phyloP scores from a whole-genome alignment of 2,329 filamentous ascomycete genomes.

The Magnaporthiopsis incrustans region DNA sequence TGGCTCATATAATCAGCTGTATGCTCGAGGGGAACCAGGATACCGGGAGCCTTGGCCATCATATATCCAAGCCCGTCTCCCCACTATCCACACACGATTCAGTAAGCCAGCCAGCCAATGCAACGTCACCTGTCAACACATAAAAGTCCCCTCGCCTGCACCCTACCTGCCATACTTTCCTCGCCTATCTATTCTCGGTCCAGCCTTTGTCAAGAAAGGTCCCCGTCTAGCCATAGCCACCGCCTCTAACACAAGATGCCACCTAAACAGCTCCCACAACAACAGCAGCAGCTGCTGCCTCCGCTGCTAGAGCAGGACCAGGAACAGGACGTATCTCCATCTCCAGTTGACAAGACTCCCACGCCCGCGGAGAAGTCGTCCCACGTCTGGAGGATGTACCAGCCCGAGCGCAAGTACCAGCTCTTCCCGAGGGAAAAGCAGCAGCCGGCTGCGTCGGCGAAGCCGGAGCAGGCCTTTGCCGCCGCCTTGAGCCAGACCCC shows the following conservation, averaged over 20 bases:
- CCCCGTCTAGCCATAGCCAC: constrained; percentile 16
- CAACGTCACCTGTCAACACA: background rate
- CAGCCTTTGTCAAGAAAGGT: constrained; percentile 10
- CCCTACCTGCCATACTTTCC: constrained; percentile 12
- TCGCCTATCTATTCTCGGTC: constrained; percentile 4
- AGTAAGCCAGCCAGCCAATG: constrained; percentile 27
- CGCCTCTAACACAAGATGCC: constrained; percentile 15
- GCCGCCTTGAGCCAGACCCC: constrained; percentile 28
- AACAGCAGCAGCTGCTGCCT: constrained; percentile 15
- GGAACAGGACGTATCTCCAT: background rate
- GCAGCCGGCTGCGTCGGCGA: constrained; percentile 30
- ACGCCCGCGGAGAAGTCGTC: constrained; percentile 38
- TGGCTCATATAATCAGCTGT: constrained; percentile 57
- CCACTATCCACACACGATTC: constrained; percentile 36
- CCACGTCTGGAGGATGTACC: constrained; percentile 49
- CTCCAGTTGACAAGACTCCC: background rate
- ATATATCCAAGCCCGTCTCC: constrained; percentile 44
- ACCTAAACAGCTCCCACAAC: constrained; percentile 18
- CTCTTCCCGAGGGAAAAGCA: constrained; percentile 49
- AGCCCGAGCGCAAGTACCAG: constrained; percentile 52
- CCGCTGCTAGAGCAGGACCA: constrained; percentile 18
- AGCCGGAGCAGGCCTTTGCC: constrained; percentile 41
- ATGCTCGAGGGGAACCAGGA: constrained; percentile 41
- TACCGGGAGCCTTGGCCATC: constrained; percentile 28
- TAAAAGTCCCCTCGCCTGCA: constrained; percentile 6